phyloP scores from a whole-genome alignment of 306 rosid species.

The Lathyrus aphaca region DNA sequence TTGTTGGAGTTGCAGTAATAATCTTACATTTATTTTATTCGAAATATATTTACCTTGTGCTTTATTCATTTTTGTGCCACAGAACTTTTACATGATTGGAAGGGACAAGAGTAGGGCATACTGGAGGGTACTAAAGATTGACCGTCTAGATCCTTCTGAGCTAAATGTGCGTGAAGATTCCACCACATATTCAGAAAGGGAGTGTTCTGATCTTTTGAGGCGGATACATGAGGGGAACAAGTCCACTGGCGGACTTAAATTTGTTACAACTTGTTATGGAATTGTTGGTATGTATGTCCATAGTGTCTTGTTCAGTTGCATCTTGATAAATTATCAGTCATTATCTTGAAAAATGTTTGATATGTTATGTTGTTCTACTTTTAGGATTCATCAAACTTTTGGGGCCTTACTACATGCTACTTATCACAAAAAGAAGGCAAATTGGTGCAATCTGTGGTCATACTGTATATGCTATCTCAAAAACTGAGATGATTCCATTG shows the following conservation, averaged over 20 bases:
- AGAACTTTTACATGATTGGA: slow-evolving; percentile 97
- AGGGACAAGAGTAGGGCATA: slow-evolving; percentile 81
- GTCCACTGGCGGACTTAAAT: slow-evolving; percentile 86
- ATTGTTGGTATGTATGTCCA: slow-evolving; percentile 70
- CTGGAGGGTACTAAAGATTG: slow-evolving; percentile 93
- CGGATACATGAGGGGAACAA: slow-evolving; percentile 93
- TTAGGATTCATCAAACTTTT: slow-evolving; percentile 87
- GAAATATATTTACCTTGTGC: slow-evolving; percentile 21
- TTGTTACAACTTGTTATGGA: slow-evolving; percentile 91
- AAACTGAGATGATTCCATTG: slow-evolving; percentile 89
- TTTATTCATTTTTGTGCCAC: slow-evolving; percentile 44
- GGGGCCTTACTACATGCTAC: slow-evolving; percentile 95
- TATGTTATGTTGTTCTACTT: slow-evolving; percentile 40
- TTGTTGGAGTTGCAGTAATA: slow-evolving; percentile 29
- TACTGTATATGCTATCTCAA: slow-evolving; percentile 72
- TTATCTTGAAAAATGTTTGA: slow-evolving; percentile 35
- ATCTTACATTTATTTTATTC: slow-evolving; percentile 18
- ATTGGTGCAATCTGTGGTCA: slow-evolving; percentile 92
- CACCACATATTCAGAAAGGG: slow-evolving; percentile 72
- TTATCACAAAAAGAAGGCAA: slow-evolving; percentile 92
- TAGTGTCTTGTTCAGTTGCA: slow-evolving; percentile 21
- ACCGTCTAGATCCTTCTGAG: slow-evolving; percentile 76
- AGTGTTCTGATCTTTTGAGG: slow-evolving; percentile 86
- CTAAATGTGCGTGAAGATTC: slow-evolving; percentile 80
- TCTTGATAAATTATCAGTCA: slow-evolving; percentile 24